Percentiles rank a stretch among this genome's conserved stretches.
phyloP scores from a whole-genome alignment of 331 rosid genomes.

The Quercus tomentella region DNA sequence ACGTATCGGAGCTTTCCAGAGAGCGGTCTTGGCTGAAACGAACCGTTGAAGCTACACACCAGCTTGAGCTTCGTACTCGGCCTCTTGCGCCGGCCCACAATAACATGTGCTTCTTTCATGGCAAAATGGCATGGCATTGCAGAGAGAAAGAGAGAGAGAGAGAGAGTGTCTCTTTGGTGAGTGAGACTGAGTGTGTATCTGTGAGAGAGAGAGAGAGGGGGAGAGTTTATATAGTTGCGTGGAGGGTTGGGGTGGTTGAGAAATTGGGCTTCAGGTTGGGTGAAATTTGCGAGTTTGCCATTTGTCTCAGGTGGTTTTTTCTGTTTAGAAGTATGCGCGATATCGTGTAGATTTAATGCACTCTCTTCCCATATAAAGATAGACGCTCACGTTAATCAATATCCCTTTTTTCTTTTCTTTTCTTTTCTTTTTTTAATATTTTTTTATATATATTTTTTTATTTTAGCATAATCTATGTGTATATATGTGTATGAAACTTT shows the following conservation, averaged over 20 bases:
- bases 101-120: constrained; percentile 17
- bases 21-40: constrained; percentile 9
- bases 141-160: not conserved
- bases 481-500: fast-evolving
- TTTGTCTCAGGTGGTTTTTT: not conserved
- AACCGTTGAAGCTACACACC: constrained; percentile 27
- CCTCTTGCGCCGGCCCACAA: constrained; percentile 8
- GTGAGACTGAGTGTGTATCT: not conserved
- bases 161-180: not conserved
- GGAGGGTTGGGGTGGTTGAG: not conserved
- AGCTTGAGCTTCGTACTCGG: constrained; percentile 20
- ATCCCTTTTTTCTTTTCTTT: too few species aligned
- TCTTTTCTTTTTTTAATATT: fast-evolving
- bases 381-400: too few species aligned
- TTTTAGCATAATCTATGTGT: too few species aligned
- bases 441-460: too few species aligned
- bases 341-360: too few species aligned
- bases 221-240: not conserved
- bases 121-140: not conserved
- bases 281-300: constrained; percentile 8
- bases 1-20: constrained; percentile 21
- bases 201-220: not conserved
- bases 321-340: too few species aligned
- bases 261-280: not conserved
- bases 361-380: too few species aligned